Evolutionary conservation across 305 asterid genomes (phyloP), one percentile per base, ranked within the genome.

Genomic region (Stenogyne calaminthoides): DNA sequence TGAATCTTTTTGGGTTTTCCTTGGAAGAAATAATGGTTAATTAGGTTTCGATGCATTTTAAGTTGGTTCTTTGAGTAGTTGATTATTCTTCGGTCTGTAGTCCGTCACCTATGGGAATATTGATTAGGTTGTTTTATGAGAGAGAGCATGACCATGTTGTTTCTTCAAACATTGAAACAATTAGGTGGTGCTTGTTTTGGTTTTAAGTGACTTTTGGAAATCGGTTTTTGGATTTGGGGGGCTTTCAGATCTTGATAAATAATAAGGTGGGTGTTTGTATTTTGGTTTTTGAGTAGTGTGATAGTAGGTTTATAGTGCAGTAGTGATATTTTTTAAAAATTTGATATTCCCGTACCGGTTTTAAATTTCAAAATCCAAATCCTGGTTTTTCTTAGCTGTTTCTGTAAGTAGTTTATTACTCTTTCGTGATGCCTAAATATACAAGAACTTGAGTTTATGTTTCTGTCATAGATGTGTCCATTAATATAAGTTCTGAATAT

Each of bases 111-210:
- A 49, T 15, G 56, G 9, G 10, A 49, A 49, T 1, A 49, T 49
- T n/a, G n/a, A n/a, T n/a, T n/a, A n/a, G 1, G 56, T 19, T 5
- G n/a, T 44, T 44, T 44, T 44, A 44, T 7, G 42, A 55, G 47
- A 47, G 55, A 36, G 14, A 22, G 22, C 37, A 1, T 67, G 18
- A 29, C 11, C 16, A 7, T 42, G 34, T 54, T 67, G 8, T 14
- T 54, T 66, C 9, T 49, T 36, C 42, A 12, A 54, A 58, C 25
- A 8, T 77, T 60, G 39, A 37, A 34, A 47, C 46, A 63, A 62
- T 67, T 19, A 52, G 76, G 70, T 25, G n/a, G n/a, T n/a, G 29
- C 2, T 25, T 25, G 2, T 25, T 25, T 25, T 2, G 29, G 29
- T 25, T 25, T 25, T 25, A 25, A 25, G 29, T 22, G 29, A 25